Evolutionary conservation across 768 basidiomycete genomes (phyloP), one percentile per base, ranked within the genome.

Genomic region (Dentipellis fragilis): DNA sequence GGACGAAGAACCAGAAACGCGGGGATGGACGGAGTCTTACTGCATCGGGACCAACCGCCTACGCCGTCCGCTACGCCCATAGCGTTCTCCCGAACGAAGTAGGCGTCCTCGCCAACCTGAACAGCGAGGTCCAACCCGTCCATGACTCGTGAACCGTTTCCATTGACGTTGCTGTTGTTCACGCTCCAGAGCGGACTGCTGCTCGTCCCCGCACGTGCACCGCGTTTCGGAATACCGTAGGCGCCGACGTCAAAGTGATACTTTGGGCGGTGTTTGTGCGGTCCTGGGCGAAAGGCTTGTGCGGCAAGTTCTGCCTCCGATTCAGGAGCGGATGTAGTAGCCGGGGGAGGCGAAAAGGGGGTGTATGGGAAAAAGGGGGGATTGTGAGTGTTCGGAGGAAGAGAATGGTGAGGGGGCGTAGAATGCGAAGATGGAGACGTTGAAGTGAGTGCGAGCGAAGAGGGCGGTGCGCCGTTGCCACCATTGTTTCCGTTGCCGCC

Each of bases 61-160:
- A 97, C 94, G 34, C 94, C 94, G 66, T 97, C 94, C 3, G 93
- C 91, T 9, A 98, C 86, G 16, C 94, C 94, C 75, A 98, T 85
- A 6, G 91, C 89, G 65, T 93, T 88, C 56, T 84, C 79, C 5
- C 80, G 73, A 6, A 90, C 71, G 59, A 91, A 91, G 65, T 93
- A 95, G 4, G 93, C 89, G 64, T 97, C 93, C 67, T 97, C 93
- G 40, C 93, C 93, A 10, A 96, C 84, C 65, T 90, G 87, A 0
- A 87, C 83, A 0, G 88, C 77, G 11, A 86, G 75, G 37, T 67
- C 67, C 46, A 75, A 70, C 5, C 67, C 68, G 22, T 72, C 68
- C 2, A 66, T 46, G 10, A 71, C 67, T 48, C 52, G 54, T 12
- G 58, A 52, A 17, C 8, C 39, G 34, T 49, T 16, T 29, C 3